Percentiles rank a stretch among this genome's conserved stretches.
phyloP scores from a whole-genome alignment of 805 yeast species.

The Candida michaelii region DNA sequence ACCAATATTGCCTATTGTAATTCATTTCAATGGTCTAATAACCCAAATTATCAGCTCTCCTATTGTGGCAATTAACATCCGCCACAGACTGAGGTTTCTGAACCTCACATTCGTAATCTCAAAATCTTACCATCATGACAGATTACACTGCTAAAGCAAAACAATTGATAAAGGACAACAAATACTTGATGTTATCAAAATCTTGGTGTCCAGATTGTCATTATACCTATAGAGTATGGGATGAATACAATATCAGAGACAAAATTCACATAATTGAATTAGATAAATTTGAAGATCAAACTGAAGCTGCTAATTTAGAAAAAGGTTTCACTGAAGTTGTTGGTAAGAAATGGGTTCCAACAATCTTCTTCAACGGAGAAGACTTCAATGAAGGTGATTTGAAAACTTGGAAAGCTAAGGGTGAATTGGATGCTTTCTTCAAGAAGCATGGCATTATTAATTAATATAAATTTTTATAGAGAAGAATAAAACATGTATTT shows the following conservation, averaged over 20 bases:
- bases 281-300: conserved; percentile 48
- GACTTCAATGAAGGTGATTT: conserved; percentile 57
- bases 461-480: not conserved
- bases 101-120: not conserved
- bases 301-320: conserved; percentile 54
- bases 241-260: conserved; percentile 48
- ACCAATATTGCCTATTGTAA: too few species aligned
- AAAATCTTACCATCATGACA: not conserved
- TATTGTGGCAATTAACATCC: not conserved
- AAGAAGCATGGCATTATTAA: conserved; percentile 22
- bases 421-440: conserved; percentile 33
- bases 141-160: conserved; percentile 32
- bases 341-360: conserved; percentile 69
- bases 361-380: conserved; percentile 59
- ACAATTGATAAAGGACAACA: conserved; percentile 44
- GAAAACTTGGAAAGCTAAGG: conserved; percentile 36
- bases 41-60: not conserved
- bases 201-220: conserved; percentile 82
- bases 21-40: too few species aligned
- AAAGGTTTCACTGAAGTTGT: conserved; percentile 55
- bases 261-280: conserved; percentile 60
- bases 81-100: not conserved
- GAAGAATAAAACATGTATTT: conserved; percentile 6
- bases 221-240: conserved; percentile 57
- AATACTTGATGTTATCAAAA: conserved; percentile 60